These are phyloP conservation scores for Linnemannia elongata DNA, from an alignment of 192 early-diverging fungal species.

Conservation along the genomic window DNA sequence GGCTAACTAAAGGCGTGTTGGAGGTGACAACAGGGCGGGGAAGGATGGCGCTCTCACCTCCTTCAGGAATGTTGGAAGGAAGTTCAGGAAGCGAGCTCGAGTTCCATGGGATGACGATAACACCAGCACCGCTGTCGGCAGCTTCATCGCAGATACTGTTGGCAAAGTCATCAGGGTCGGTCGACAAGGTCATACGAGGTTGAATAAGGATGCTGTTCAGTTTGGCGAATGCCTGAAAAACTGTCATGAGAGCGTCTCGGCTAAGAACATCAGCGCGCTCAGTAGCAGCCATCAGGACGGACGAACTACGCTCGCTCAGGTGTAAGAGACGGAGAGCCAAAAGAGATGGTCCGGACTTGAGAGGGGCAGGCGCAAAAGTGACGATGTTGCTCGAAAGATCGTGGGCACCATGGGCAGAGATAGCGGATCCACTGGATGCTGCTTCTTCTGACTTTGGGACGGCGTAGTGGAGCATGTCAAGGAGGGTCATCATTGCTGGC, in stretches of 20 bases:
- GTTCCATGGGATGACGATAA: slow-evolving; percentile 82
- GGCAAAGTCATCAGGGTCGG: slow-evolving; percentile 76
- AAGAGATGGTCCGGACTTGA: slow-evolving; percentile 21
- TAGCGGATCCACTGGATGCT: background rate
- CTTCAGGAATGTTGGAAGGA: slow-evolving; percentile 21
- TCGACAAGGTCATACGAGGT: slow-evolving; percentile 71
- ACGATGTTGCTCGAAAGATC: slow-evolving; percentile 20
- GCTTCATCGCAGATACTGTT: slow-evolving; percentile 73
- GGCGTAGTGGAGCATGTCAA: slow-evolving; percentile 48
- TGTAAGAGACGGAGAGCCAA: slow-evolving; percentile 85
- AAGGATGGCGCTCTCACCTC: slow-evolving; percentile 16
- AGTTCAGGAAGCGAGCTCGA: slow-evolving; percentile 47
- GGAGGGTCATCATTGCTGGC: slow-evolving; percentile 58
- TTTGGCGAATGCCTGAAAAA: slow-evolving; percentile 86
- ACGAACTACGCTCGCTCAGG: slow-evolving; percentile 83
- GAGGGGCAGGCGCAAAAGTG: slow-evolving; percentile 16
- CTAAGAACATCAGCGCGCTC: slow-evolving; percentile 73
- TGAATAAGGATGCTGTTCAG: slow-evolving; percentile 76
- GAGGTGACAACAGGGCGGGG: slow-evolving; percentile 34
- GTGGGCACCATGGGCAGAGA: background rate
- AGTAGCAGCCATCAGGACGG: slow-evolving; percentile 79
- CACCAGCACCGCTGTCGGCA: slow-evolving; percentile 64
- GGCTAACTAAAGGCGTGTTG: slow-evolving; percentile 37
- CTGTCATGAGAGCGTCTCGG: slow-evolving; percentile 82
- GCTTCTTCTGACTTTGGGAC: slow-evolving; percentile 8